A percentile compares a stretch with the other conserved stretches of the same genome.
These are phyloP conservation scores for Magnusiomyces fungicola DNA, from an alignment of 1,139 yeast species.

Conservation along the genomic window DNA sequence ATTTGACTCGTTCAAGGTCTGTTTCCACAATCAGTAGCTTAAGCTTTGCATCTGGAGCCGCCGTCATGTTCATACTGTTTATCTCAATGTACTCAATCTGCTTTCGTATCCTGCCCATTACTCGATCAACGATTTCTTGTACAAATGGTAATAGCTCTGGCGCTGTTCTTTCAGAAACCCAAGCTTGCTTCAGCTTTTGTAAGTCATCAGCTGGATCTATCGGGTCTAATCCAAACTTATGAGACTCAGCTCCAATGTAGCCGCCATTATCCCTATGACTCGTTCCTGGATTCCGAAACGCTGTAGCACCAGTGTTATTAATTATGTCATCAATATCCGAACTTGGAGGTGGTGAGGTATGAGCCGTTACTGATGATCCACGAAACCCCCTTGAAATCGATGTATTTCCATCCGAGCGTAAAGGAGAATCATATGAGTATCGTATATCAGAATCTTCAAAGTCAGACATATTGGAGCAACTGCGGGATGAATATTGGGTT, in stretches of 20 bases:
- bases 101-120: slow-evolving; percentile 50
- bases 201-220: slow-evolving; percentile 6
- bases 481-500: too few relatives aligned
- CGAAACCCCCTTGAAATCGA: too few relatives aligned
- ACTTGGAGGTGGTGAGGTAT: slow-evolving; percentile 4
- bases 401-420: too few relatives aligned
- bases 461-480: too few relatives aligned
- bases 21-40: slow-evolving; percentile 81
- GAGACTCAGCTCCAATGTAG: too few relatives aligned
- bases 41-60: slow-evolving; percentile 56
- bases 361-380: too few relatives aligned
- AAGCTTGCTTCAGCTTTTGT: slow-evolving; percentile 48
- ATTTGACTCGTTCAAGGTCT: slow-evolving; percentile 81
- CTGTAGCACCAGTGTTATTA: slow-evolving; percentile 15
- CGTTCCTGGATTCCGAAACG: too few relatives aligned
- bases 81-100: slow-evolving; percentile 69
- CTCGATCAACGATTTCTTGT: slow-evolving; percentile 47
- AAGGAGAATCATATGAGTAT: too few relatives aligned
- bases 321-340: slow-evolving; percentile 27
- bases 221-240: too few relatives aligned
- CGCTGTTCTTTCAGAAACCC: slow-evolving; percentile 79
- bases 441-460: too few relatives aligned
- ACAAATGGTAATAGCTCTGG: slow-evolving; percentile 79
- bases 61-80: slow-evolving; percentile 47
- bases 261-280: too few relatives aligned